Base-by-base conservation (phyloP, 2,329 filamentous ascomycete genomes). In the Alternaria arbusti region DNA sequence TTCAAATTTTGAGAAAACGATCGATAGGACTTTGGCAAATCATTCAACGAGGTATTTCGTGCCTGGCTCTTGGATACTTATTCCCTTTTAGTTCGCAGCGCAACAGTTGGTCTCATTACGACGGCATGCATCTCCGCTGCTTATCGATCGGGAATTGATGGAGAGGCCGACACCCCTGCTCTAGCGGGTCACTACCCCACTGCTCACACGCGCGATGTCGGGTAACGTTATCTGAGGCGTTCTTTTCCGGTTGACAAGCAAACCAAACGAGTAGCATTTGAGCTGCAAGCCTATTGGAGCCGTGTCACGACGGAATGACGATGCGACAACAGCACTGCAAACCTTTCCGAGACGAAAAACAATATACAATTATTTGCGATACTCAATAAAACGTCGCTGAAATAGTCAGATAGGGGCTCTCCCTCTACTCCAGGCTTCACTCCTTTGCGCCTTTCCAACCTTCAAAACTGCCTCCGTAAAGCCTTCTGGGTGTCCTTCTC, bases 121-220 rank as follows among this genome's bases (percentile, higher is more conserved):
- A 30, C 8, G 26, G 8, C 17, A 2, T 40, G 26, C 8, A 40
- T 43, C 13, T 22, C 23, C 15, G 15, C 47, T 30, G 30, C 57
- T 45, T 59, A 59, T 59, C 50, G 43, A 47, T 54, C 57, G 49
- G 51, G 43, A 49, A 47, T 40, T 55, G 28, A 25, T 28, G 7
- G 25, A 7, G 7, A 36, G 15, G n/a, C 57, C 43, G 43, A 59
- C 22, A 59, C 28, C 57, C 57, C 28, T 59, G 50, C 44, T 20
- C 26, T 6, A 20, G 47, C 5, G 25, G 47, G 47, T 22, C 26
- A 26, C 12, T 20, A 20, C 25, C 25, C 26, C 26, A 30, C 47
- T 10, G 30, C 23, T 50, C 25, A 20, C 8, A 12, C 8, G n/a
- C 47, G 25, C 17, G 20, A 50, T 7, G n/a, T 50, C 25, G 47